Evolutionary conservation across 129 eudicot genomes (phyloP).

Genomic region (Rutidosis leptorrhynchoides): DNA sequence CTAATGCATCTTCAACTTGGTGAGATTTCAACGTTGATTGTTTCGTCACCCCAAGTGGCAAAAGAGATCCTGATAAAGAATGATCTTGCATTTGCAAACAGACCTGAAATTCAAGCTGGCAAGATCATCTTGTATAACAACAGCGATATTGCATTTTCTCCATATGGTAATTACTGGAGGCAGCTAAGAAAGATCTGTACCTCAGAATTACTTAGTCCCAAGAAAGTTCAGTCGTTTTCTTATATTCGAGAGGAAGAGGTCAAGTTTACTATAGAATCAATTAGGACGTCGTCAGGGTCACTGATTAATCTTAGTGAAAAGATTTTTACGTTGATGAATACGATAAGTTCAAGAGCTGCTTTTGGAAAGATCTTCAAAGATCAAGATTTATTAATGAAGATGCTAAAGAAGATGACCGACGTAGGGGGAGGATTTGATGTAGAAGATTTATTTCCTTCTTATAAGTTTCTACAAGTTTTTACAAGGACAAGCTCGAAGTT

Average conservation of each 20-base stretch:
- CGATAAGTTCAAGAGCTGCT: slow-evolving; percentile 13
- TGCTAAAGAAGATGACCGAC: slow-evolving; percentile 9
- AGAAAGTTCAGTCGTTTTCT: slow-evolving; percentile 26
- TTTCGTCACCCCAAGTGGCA: slow-evolving; percentile 8
- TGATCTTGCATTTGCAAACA: slow-evolving; percentile 16
- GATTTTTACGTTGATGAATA: slow-evolving; percentile 8
- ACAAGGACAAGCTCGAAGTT: slow-evolving; percentile 22
- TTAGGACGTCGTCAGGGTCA: too few species aligned
- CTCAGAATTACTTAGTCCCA: slow-evolving; percentile 31
- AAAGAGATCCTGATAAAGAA: slow-evolving; percentile 23
- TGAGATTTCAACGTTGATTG: slow-evolving; percentile 14
- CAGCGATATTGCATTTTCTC: slow-evolving; percentile 22
- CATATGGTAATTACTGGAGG: slow-evolving; percentile 38
- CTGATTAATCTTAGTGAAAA: slow-evolving; percentile 20
- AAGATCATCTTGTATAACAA: too few species aligned
- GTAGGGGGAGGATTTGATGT: slow-evolving; percentile 23
- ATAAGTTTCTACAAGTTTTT: slow-evolving; percentile 20
- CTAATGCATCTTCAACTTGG: slow-evolving; percentile 38
- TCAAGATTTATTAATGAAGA: slow-evolving; percentile 7
- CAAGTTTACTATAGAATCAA: slow-evolving; percentile 10
- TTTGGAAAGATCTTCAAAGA: slow-evolving; percentile 32
- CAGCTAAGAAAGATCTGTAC: slow-evolving; percentile 31
- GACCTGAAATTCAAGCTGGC: slow-evolving; percentile 15
- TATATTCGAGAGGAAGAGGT: slow-evolving; percentile 35
- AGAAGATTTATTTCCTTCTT: slow-evolving; percentile 31